Base-by-base conservation (phyloP, 805 yeast species). In the Ascoidea rubescens region DNA sequence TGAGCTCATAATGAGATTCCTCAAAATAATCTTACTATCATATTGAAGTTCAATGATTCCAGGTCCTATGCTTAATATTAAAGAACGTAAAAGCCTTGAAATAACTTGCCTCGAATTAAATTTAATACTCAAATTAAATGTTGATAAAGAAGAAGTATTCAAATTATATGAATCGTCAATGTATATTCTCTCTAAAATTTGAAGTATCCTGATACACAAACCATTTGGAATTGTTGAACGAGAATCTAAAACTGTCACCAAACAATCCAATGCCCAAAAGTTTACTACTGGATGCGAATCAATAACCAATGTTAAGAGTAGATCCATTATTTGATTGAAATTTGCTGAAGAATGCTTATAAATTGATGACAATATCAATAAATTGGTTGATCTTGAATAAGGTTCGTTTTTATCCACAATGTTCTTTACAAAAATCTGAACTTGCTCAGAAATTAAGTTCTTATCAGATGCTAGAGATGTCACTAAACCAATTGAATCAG, bases 271-370 rank as follows among this genome's bases (percentile, higher is more conserved):
- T 0, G 91, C 73, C 73, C 89, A 83, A 52, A 78, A 74, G 62
- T 87, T 90, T 16, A 93, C 89, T 1, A 78, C 68, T 0, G 96
- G 96, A 62, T 90, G 91, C 0, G 96, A 90, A 64, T 91, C 98
- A 21, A 68, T 68, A 4, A 82, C 64, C 32, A 91, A 70, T 14
- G 85, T 80, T 45, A 74, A 64, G 2, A 81, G 60, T 4, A 87
- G 79, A 43, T 79, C 80, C 53, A 74, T 70, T 4, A 83, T 74
- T 4, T 75, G 61, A 49, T 67, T 62, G 52, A 75, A 68, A 37
- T 71, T 70, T 0, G 69, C 61, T 0, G 74, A 65, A 50, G 65
- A 71, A 53, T 67, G 69, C 49, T 69, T 69, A 51, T 71, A 71
- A 31, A 78, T 68, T 4, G 74, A 64, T 6, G 80, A 73, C 33